These are phyloP conservation scores for Trichoderma arundinaceum DNA, from an alignment of 2,329 filamentous ascomycete species.

Conservation along the genomic window DNA sequence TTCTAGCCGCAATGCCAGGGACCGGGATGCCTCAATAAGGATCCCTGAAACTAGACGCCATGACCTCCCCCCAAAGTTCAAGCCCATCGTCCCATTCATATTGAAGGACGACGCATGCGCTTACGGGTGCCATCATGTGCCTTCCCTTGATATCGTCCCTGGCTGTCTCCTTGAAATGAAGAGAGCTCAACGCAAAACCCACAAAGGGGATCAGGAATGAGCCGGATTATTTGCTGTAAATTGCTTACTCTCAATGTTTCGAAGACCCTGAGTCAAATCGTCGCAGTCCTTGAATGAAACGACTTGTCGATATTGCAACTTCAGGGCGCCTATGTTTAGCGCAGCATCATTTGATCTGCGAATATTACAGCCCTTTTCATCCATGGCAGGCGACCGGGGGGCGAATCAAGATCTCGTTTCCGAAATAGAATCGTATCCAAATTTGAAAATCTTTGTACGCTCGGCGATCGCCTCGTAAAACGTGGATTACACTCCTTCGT, in stretches of 20 bases:
- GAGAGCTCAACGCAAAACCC: not conserved
- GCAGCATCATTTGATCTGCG: not conserved
- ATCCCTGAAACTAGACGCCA: conserved; percentile 29
- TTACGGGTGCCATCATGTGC: too few species aligned
- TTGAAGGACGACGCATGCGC: conserved; percentile 8
- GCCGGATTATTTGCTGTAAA: conserved; percentile 3
- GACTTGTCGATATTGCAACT: not conserved
- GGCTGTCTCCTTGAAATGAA: not conserved
- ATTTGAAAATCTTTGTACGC: conserved; percentile 1
- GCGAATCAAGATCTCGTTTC: conserved; percentile 5
- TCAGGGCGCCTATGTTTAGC: not conserved
- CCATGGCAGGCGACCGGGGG: not conserved
- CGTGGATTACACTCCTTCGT: conserved; percentile 7
- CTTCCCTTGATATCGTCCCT: not conserved
- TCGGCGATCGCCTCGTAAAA: conserved; percentile 7
- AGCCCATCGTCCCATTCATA: not conserved
- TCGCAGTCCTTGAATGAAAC: not conserved
- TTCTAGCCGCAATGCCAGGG: not conserved
- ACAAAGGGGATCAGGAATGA: conserved; percentile 17
- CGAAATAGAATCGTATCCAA: not conserved
- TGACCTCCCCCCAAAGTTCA: conserved; percentile 15
- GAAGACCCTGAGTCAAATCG: conserved; percentile 2
- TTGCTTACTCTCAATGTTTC: conserved; percentile 25
- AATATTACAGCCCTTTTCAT: conserved; percentile 11
- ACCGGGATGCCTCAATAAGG: conserved; percentile 13